Evolutionary conservation across 2,329 filamentous ascomycete genomes (phyloP).

Genomic region (Coniella vitis): DNA sequence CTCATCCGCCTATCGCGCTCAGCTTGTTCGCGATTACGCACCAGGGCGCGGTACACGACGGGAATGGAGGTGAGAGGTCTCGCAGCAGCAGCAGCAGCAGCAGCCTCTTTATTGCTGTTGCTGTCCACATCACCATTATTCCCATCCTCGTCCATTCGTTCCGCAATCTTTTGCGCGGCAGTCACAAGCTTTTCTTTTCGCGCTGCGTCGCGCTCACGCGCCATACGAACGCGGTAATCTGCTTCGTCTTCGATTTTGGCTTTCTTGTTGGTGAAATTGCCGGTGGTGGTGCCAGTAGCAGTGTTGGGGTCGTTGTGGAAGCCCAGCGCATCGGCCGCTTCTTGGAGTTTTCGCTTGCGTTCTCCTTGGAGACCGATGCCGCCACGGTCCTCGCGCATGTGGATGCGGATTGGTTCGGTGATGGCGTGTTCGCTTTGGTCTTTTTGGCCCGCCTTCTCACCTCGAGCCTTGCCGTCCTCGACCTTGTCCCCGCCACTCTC

Average conservation of each 20-base stretch:
- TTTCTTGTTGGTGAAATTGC: no score
- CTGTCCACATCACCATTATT: conserved; percentile 16
- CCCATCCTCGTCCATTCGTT: conserved; percentile 56
- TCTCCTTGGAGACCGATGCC: conserved; percentile 82
- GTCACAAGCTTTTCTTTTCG: conserved; percentile 62
- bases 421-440: no score
- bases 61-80: conserved; percentile 61
- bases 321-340: conserved; percentile 46
- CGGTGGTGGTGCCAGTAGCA: no score
- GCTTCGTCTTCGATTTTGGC: conserved; percentile 52
- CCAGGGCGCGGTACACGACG: conserved; percentile 71
- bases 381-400: conserved; percentile 69
- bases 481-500: conserved; percentile 28
- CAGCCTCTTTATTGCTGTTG: conserved; percentile 25
- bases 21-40: conserved; percentile 61
- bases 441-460: no score
- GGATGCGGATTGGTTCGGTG: conserved; percentile 66
- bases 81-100: conserved; percentile 22
- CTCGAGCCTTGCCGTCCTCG: conserved; percentile 25
- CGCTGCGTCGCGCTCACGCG: conserved; percentile 62
- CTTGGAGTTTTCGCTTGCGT: conserved; percentile 68
- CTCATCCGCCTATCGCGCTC: conserved; percentile 61
- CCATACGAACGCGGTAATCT: conserved; percentile 67
- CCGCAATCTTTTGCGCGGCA: conserved; percentile 76
- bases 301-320: conserved; percentile 30